Conservation (phyloP, 805 yeast species). For the Zygosaccharomyces lentus region DNA sequence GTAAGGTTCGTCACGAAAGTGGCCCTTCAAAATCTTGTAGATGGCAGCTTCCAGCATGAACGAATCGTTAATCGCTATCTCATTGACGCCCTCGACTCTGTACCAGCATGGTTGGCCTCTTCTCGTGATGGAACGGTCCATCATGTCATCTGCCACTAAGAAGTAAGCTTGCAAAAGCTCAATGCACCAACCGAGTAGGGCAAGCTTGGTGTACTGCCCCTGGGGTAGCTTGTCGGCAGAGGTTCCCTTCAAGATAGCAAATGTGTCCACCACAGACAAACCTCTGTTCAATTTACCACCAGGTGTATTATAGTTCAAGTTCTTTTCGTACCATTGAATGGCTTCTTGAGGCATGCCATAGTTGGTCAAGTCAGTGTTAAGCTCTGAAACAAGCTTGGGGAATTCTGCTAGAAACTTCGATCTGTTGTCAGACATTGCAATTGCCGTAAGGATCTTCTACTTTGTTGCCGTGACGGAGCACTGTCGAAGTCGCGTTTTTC, state of each 20-base stretch:
- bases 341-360: conserved; percentile 88
- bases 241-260: conserved; percentile 68
- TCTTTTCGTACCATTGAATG: conserved; percentile 72
- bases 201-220: conserved; percentile 76
- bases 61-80: conserved; percentile 94
- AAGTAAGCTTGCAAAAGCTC: conserved; percentile 95
- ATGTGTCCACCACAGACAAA: conserved; percentile 89
- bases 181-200: conserved; percentile 91
- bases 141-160: conserved; percentile 96
- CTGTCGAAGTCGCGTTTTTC: background rate
- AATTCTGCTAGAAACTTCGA: conserved; percentile 61
- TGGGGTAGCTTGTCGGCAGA: conserved; percentile 48
- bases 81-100: conserved; percentile 69
- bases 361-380: conserved; percentile 52
- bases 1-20: conserved; percentile 76
- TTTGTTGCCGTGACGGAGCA: background rate
- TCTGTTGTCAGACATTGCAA: conserved; percentile 33
- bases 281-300: conserved; percentile 98
- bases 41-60: conserved; percentile 96
- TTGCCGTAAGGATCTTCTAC: background rate
- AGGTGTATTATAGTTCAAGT: conserved; percentile 80
- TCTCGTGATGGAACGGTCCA: conserved; percentile 95
- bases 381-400: conserved; percentile 73
- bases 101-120: conserved; percentile 99
- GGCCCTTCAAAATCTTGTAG: conserved; percentile 80